Percentiles rank a stretch among this genome's conserved stretches.
Conservation (phyloP, 768 basidiomycete species). For the Lentinula lateritia region DNA sequence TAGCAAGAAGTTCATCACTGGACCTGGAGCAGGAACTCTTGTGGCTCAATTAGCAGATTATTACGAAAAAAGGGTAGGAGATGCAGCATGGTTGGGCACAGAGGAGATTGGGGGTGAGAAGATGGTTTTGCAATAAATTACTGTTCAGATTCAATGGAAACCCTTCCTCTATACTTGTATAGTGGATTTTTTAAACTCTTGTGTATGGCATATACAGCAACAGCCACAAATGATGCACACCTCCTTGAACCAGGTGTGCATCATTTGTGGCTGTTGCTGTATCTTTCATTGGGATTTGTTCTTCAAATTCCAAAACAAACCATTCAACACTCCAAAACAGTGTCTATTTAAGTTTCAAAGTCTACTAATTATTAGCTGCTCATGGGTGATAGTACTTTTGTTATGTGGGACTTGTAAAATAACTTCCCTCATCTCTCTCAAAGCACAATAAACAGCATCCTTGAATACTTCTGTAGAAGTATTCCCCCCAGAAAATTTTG, state of each 20-base stretch:
- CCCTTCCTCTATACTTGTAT: background rate
- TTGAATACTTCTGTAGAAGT: constrained; percentile 75
- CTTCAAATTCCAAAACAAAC: too few relatives aligned
- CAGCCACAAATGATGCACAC: background rate
- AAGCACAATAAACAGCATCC: constrained; percentile 48
- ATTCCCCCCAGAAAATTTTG: constrained; percentile 61
- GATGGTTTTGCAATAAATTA: constrained; percentile 11
- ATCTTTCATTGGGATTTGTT: too few relatives aligned
- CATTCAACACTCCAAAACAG: background rate
- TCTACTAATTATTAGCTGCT: background rate
- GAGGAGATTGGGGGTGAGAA: constrained; percentile 34
- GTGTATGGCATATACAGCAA: background rate
- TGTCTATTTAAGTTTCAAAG: background rate
- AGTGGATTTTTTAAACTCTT: too few relatives aligned
- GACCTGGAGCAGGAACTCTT: constrained; percentile 40
- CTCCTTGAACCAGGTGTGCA: too few relatives aligned
- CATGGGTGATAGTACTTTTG: background rate
- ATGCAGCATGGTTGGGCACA: constrained; percentile 31
- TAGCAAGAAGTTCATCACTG: constrained; percentile 54
- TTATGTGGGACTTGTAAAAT: constrained; percentile 15
- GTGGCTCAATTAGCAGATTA: constrained; percentile 36
- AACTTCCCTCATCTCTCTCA: constrained; percentile 68
- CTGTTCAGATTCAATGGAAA: background rate
- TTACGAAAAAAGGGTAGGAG: constrained; percentile 30
- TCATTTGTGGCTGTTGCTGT: background rate